Evolutionary conservation across 2,329 filamentous ascomycete species (phyloP).

Genomic region (Metarhizium brunneum): DNA sequence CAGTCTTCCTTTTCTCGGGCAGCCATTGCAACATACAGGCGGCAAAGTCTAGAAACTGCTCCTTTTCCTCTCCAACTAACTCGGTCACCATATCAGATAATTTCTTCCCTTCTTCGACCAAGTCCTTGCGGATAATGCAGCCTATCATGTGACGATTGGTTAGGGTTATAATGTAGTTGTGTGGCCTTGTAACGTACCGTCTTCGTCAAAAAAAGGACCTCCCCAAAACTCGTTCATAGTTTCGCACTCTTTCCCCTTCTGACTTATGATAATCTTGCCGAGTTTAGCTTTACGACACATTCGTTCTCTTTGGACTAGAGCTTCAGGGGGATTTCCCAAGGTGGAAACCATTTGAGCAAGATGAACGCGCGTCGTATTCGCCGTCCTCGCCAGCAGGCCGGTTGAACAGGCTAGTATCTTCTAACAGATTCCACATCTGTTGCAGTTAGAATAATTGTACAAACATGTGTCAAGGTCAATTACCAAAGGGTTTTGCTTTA

Average conservation of each 20-base stretch:
- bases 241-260: slow-evolving; percentile 1
- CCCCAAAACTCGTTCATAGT: slow-evolving; percentile 13
- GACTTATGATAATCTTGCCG: not conserved
- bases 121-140: no score
- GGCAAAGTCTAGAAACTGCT: slow-evolving; percentile 13
- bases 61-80: slow-evolving; percentile 5
- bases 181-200: not conserved
- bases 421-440: slow-evolving; percentile 14
- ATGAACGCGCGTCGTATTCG: slow-evolving; percentile 12
- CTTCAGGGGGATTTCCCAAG: slow-evolving; percentile 8
- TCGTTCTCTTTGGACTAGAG: slow-evolving; percentile 9
- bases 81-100: no score
- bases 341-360: slow-evolving; percentile 12
- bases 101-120: no score
- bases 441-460: not conserved
- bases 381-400: slow-evolving; percentile 8
- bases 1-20: slow-evolving; percentile 14
- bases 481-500: not conserved
- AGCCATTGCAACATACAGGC: slow-evolving; percentile 16
- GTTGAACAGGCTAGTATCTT: slow-evolving; percentile 10
- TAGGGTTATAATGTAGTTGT: no score
- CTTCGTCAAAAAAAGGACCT: slow-evolving; percentile 10
- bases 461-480: not conserved
- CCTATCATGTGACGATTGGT: no score
- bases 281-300: slow-evolving; percentile 6